Evolutionary conservation across 345 rosid species (phyloP).

Genomic region (Gossypium ekmanianum): DNA sequence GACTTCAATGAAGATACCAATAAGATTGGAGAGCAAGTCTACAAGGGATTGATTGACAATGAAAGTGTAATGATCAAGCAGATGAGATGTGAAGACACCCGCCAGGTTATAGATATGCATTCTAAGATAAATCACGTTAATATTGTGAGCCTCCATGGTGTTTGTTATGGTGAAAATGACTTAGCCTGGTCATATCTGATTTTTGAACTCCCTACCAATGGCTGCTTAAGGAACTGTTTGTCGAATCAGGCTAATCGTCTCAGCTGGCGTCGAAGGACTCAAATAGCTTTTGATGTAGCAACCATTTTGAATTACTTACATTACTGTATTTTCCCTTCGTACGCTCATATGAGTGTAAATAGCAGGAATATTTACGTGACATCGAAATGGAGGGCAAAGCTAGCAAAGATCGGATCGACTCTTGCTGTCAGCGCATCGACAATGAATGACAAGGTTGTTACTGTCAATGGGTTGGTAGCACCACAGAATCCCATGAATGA

Average conservation of each 20-base stretch:
- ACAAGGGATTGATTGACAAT: conserved; percentile 34
- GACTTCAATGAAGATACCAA: conserved; percentile 35
- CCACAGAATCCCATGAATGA: conserved; percentile 28
- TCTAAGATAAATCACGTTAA: conserved; percentile 56
- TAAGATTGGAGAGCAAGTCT: conserved; percentile 31
- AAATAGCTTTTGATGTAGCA: conserved; percentile 48
- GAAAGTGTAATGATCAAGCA: conserved; percentile 44
- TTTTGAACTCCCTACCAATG: conserved; percentile 42
- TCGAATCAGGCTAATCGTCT: conserved; percentile 24
- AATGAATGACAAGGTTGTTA: background rate
- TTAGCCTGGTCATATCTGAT: conserved; percentile 37
- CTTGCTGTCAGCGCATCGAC: background rate
- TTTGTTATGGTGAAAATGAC: conserved; percentile 38
- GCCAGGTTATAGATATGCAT: conserved; percentile 39
- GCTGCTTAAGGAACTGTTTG: conserved; percentile 46
- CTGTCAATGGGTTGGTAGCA: conserved; percentile 20
- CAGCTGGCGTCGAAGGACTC: conserved; percentile 34
- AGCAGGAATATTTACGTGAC: conserved; percentile 41
- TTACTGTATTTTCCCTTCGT: conserved; percentile 45
- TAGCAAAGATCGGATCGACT: conserved; percentile 32
- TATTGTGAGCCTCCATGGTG: conserved; percentile 45
- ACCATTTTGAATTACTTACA: conserved; percentile 49
- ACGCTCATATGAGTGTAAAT: conserved; percentile 36
- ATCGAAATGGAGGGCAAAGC: conserved; percentile 49
- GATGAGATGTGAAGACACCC: conserved; percentile 40